phyloP scores from a whole-genome alignment of 257 asterid species.

The Rehmannia glutinosa region DNA sequence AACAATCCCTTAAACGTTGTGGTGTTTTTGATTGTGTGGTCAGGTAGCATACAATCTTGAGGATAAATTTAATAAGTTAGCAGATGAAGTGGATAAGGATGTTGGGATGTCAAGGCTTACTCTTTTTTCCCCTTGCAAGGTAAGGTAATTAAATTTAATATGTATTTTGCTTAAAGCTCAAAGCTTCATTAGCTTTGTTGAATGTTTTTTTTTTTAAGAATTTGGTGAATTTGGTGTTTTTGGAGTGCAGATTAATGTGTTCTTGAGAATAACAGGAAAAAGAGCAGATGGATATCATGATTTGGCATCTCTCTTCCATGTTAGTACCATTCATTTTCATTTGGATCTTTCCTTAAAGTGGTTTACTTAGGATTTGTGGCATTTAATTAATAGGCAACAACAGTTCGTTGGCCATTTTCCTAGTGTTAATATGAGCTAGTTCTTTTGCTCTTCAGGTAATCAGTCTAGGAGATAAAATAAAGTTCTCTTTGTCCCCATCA shows the following conservation, averaged over 20 bases:
- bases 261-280: slow-evolving; percentile 64
- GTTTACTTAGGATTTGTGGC: background rate
- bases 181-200: background rate
- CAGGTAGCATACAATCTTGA: slow-evolving; percentile 51
- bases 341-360: background rate
- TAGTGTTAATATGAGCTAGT: slow-evolving; percentile 12
- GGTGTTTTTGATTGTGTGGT: background rate
- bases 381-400: background rate
- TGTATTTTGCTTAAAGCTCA: background rate
- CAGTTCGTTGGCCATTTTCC: background rate
- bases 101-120: slow-evolving; percentile 65
- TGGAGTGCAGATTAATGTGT: slow-evolving; percentile 52
- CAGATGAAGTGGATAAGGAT: slow-evolving; percentile 71
- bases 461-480: slow-evolving; percentile 85
- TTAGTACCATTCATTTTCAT: slow-evolving; percentile 28
- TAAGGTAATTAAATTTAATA: slow-evolving; percentile 24
- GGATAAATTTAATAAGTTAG: slow-evolving; percentile 46
- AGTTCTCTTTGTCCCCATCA: slow-evolving; percentile 82
- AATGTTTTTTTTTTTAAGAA: background rate
- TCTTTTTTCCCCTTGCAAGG: slow-evolving; percentile 86
- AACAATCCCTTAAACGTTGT: no score
- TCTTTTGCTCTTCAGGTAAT: slow-evolving; percentile 58
- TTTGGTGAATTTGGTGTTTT: slow-evolving; percentile 8
- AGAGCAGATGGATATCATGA: slow-evolving; percentile 72
- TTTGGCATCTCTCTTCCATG: slow-evolving; percentile 81